Conservation (phyloP, 192 early-diverging fungal genomes). For the Dispira parvispora region DNA sequence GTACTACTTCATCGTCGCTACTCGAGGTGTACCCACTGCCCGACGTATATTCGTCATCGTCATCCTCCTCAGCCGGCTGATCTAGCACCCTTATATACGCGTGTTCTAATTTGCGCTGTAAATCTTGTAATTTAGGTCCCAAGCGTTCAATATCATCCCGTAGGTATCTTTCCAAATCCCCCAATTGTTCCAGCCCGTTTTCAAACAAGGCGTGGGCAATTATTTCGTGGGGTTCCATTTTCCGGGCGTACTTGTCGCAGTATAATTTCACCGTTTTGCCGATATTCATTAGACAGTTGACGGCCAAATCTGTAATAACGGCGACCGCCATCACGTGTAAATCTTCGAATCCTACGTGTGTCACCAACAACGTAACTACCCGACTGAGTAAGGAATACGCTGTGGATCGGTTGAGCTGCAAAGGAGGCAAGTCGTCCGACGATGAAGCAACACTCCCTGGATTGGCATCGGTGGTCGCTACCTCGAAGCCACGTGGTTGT, state of each 20-base stretch:
- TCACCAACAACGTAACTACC: constrained; percentile 43
- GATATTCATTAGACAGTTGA: constrained; percentile 66
- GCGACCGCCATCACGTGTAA: constrained; percentile 41
- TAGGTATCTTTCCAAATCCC: constrained; percentile 60
- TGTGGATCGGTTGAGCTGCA: constrained; percentile 34
- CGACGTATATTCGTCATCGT: not conserved
- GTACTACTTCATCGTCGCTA: not conserved
- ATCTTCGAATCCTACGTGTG: constrained; percentile 86
- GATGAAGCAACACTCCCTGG: not conserved
- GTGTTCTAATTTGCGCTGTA: constrained; percentile 54
- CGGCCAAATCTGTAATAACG: constrained; percentile 58
- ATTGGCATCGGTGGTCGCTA: not conserved
- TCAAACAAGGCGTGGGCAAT: constrained; percentile 62
- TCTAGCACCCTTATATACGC: constrained; percentile 29
- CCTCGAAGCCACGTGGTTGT: not conserved
- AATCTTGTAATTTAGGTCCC: constrained; percentile 49
- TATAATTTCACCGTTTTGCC: constrained; percentile 68
- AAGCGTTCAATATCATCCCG: constrained; percentile 62
- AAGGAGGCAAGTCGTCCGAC: constrained; percentile 21
- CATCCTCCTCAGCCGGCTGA: not conserved
- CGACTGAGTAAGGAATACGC: constrained; percentile 44
- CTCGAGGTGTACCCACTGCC: constrained; percentile 1
- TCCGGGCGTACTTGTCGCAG: constrained; percentile 49
- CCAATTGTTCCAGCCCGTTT: constrained; percentile 54
- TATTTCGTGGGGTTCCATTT: constrained; percentile 72